Evolutionary conservation across 1,139 yeast species (phyloP).

Genomic region (Suhomyces taliae): DNA sequence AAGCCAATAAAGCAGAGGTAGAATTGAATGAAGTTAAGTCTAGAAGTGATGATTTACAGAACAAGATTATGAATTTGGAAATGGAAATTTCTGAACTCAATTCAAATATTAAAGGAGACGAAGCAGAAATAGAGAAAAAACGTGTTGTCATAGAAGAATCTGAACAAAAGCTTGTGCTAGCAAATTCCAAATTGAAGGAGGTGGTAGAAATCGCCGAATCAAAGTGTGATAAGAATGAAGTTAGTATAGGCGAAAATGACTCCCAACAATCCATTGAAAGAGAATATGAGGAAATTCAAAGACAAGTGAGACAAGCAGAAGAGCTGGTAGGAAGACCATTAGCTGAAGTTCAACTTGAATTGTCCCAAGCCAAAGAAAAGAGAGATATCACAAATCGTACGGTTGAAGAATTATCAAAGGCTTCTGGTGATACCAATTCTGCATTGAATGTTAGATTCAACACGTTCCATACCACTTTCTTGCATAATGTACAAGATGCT

Average conservation of each 20-base stretch:
- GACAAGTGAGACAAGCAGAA: slow-evolving; percentile 41
- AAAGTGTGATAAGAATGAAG: slow-evolving; percentile 32
- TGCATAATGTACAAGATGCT: slow-evolving; percentile 31
- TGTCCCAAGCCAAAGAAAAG: slow-evolving; percentile 24
- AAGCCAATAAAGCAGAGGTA: slow-evolving; percentile 12
- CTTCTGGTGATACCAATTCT: slow-evolving; percentile 25
- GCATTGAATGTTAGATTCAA: slow-evolving; percentile 50
- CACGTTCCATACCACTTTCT: slow-evolving; percentile 49
- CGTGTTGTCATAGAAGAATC: slow-evolving; percentile 13
- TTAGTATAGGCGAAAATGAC: slow-evolving; percentile 30
- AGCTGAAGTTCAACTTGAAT: slow-evolving; percentile 40
- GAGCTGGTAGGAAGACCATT: slow-evolving; percentile 33
- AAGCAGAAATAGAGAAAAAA: slow-evolving; percentile 14
- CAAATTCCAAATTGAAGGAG: slow-evolving; percentile 21
- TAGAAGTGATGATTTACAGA: slow-evolving; percentile 6
- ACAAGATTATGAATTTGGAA: slow-evolving; percentile 10
- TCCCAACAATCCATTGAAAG: slow-evolving; percentile 36
- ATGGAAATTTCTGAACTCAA: slow-evolving; percentile 16
- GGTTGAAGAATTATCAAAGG: slow-evolving; percentile 23
- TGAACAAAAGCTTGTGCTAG: slow-evolving; percentile 16
- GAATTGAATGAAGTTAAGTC: slow-evolving; percentile 6
- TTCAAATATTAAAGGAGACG: slow-evolving; percentile 14
- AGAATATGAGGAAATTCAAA: slow-evolving; percentile 34
- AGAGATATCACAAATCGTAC: slow-evolving; percentile 32
- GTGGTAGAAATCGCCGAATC: slow-evolving; percentile 29